Conservation (phyloP, 768 basidiomycete genomes). For the Cyclocybe cylindracea region DNA sequence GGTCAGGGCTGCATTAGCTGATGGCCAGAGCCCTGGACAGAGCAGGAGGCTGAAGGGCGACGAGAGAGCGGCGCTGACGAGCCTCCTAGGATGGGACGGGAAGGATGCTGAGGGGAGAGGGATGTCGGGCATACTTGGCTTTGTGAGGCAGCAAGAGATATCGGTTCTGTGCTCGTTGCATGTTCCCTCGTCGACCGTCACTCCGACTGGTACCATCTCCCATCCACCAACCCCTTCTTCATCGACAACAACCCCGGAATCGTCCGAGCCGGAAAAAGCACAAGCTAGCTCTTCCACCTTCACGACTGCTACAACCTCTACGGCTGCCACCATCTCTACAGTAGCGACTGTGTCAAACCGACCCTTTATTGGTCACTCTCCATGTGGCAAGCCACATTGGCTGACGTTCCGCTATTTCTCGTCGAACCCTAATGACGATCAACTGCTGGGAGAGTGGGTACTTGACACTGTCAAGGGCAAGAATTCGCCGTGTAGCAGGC, state of each 20-base stretch:
- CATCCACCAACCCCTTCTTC: constrained; percentile 3
- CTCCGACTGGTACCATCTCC: neutral
- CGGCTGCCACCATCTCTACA: constrained; percentile 5
- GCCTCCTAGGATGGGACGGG: constrained; percentile 64
- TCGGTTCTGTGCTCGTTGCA: constrained; percentile 51
- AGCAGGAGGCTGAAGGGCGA: constrained; percentile 49
- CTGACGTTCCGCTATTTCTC: constrained; percentile 53
- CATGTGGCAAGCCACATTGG: constrained; percentile 52
- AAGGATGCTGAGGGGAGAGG: constrained; percentile 39
- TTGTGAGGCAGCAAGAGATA: constrained; percentile 59
- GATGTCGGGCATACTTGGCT: constrained; percentile 53
- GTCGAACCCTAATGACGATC: constrained; percentile 26
- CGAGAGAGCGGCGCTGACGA: constrained; percentile 52
- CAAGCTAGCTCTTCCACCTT: constrained; percentile 6
- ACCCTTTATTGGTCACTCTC: constrained; percentile 17
- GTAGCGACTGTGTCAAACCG: constrained; percentile 11
- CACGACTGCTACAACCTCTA: constrained; percentile 3
- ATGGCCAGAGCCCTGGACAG: constrained; percentile 21
- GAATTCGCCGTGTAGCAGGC: constrained; percentile 35
- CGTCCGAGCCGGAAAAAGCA: constrained; percentile 2
- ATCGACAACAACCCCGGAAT: constrained; percentile 1
- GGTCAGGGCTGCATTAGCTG: constrained; percentile 1
- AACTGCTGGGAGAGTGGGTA: constrained; percentile 46
- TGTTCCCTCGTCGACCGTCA: constrained; percentile 18
- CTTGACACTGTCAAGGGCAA: constrained; percentile 28